Percentiles rank a stretch among this genome's conserved stretches.
phyloP scores from a whole-genome alignment of 208 protist species.

The Spironucleus salmonicida region DNA sequence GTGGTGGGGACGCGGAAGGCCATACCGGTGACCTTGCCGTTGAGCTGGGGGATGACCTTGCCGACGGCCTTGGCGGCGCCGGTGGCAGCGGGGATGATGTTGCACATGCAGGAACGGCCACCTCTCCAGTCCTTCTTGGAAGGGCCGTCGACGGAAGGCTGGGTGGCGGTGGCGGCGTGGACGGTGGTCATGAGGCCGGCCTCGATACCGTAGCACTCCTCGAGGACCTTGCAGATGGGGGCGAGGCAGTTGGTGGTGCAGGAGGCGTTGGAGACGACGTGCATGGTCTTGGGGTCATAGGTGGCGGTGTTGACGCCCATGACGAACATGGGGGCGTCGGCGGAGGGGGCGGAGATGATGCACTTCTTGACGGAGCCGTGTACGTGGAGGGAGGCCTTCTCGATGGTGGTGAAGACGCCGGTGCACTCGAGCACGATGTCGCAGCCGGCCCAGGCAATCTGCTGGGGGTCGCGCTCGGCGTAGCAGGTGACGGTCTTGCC shows the following conservation, averaged over 20 bases:
- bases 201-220: slow-evolving; percentile 40
- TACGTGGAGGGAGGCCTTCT: background rate
- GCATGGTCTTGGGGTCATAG: too few species aligned
- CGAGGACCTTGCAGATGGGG: slow-evolving; percentile 30
- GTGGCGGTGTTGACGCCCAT: slow-evolving; percentile 87
- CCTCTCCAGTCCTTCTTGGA: slow-evolving; percentile 3
- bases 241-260: slow-evolving; percentile 43
- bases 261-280: slow-evolving; percentile 33
- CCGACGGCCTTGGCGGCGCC: slow-evolving; percentile 37
- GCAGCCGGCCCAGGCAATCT: slow-evolving; percentile 45
- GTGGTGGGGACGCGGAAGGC: slow-evolving; percentile 35
- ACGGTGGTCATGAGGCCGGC: slow-evolving; percentile 39
- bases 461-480: background rate
- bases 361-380: slow-evolving; percentile 3
- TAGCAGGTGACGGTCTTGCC: slow-evolving; percentile 44
- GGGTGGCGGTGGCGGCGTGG: slow-evolving; percentile 36
- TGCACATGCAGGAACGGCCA: slow-evolving; percentile 23
- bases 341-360: slow-evolving; percentile 28
- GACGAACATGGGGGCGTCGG: slow-evolving; percentile 74
- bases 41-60: slow-evolving; percentile 29
- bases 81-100: slow-evolving; percentile 42
- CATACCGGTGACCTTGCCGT: slow-evolving; percentile 36
- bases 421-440: slow-evolving; percentile 64
- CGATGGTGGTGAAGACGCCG: background rate
- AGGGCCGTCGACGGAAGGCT: slow-evolving; percentile 19